A percentile compares a stretch with the other conserved stretches of the same genome.
phyloP scores from a whole-genome alignment of 2,329 filamentous ascomycete species.

The Cephalotrichum gorgonifer region DNA sequence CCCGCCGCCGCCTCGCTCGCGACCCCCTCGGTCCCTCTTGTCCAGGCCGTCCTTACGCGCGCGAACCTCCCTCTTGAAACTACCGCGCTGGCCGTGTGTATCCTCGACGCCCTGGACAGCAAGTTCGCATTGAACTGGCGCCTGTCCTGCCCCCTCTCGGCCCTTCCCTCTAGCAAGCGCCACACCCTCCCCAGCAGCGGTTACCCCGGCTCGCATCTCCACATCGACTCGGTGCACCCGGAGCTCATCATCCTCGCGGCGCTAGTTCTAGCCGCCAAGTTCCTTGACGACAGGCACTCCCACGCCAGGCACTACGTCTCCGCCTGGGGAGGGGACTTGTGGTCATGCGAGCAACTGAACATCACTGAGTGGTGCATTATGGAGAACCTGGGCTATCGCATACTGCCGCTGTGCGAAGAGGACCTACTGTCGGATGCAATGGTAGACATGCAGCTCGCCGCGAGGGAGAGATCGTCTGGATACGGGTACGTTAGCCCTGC shows the following conservation, averaged over 20 bases:
- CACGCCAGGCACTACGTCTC: constrained; percentile 41
- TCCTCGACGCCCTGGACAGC: constrained; percentile 53
- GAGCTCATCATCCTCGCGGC: constrained; percentile 55
- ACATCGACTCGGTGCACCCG: constrained; percentile 51
- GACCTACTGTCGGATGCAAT: constrained; percentile 47
- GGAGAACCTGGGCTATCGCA: constrained; percentile 52
- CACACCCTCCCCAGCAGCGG: constrained; percentile 35
- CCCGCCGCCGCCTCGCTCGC: constrained; percentile 52
- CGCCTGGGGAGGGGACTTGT: constrained; percentile 43
- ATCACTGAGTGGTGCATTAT: constrained; percentile 54
- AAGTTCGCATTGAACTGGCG: constrained; percentile 55
- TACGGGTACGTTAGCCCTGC: not conserved
- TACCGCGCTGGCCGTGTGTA: constrained; percentile 54
- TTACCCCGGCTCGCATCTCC: constrained; percentile 25
- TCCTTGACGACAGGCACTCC: constrained; percentile 48
- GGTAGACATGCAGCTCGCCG: constrained; percentile 54
- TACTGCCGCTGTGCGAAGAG: constrained; percentile 48
- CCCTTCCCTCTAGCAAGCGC: constrained; percentile 24
- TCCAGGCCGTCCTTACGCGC: constrained; percentile 50
- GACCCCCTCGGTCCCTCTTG: constrained; percentile 44
- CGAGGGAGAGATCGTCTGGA: constrained; percentile 14
- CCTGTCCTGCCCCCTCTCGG: constrained; percentile 37
- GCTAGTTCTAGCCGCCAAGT: constrained; percentile 55
- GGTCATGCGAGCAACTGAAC: constrained; percentile 53
- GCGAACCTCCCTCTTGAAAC: constrained; percentile 49